Base-by-base conservation (phyloP, 2,329 filamentous ascomycete genomes). In the Hypoxylon sp. region DNA sequence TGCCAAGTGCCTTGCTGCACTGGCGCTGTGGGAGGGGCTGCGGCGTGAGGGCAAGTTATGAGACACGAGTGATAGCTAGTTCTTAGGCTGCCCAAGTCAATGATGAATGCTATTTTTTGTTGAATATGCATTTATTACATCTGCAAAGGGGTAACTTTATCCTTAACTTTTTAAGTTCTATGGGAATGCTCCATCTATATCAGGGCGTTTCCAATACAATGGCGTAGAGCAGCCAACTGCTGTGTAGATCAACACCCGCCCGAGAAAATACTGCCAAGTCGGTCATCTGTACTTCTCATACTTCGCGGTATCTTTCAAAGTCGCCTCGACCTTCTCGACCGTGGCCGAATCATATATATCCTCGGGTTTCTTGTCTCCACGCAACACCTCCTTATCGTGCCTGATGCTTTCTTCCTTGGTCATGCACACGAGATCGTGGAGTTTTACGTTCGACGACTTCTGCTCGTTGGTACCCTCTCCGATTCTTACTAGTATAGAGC, bases 371-470 rank as follows among this genome's bases (percentile, higher is more conserved):
- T 89, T 91, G 1, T 84, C 85, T 0, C 87, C 91, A 71, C 87
- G 89, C 46, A 98, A 80, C 1, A 98, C 84, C 73, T 92, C 83
- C 75, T 89, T 91, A 75, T 96, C 92, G 77, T 99, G 95, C 61
- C 86, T 84, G 15, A 84, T 62, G 39, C 66, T 67, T 54, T 76
- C 75, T 51, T 76, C 75, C 64, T 76, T 76, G 8, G 75, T 76
- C 74, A 76, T 76, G 61, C 74, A 73, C 32, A 75, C 75, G 6
- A 76, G 70, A 28, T 76, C 74, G 13, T 68, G 62, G 6, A 75
- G 68, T 32, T 65, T 68, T 19, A 98, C 70, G 2, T 83, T 85
- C n/a, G 91, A 89, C 47, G 85, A 88, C 73, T 91, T 96, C 76
- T 98, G 94, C 20, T 89, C 87, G n/a, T 89, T 84, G 41, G 87